Conservation (phyloP, 1,284 basidiomycete species). For the Fistulina hepatica region DNA sequence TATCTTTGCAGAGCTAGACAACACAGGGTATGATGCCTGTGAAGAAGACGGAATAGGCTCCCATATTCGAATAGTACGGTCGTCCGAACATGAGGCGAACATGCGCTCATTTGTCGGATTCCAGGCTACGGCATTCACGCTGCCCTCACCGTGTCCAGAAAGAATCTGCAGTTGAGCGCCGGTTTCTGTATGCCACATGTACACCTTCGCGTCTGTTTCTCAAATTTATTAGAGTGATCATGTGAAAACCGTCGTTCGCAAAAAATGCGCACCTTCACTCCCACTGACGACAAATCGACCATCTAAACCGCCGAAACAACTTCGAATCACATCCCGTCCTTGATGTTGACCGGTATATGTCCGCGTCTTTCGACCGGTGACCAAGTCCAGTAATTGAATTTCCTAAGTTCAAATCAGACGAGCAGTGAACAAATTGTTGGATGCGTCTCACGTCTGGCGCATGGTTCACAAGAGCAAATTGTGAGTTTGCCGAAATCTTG, state of each 20-base stretch:
- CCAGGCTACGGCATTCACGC: slow-evolving; percentile 96
- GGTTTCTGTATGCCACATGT: slow-evolving; percentile 90
- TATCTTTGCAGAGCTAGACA: slow-evolving; percentile 11
- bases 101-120: slow-evolving; percentile 79
- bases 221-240: too few relatives aligned
- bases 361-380: slow-evolving; percentile 55
- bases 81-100: slow-evolving; percentile 92
- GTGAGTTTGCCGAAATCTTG: slow-evolving; percentile 79
- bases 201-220: slow-evolving; percentile 79
- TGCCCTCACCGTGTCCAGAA: slow-evolving; percentile 73
- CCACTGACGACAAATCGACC: slow-evolving; percentile 89
- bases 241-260: too few relatives aligned
- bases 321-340: slow-evolving; percentile 75
- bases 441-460: slow-evolving; percentile 61
- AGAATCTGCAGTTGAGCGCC: slow-evolving; percentile 76
- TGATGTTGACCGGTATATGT: slow-evolving; percentile 80
- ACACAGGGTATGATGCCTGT: too few relatives aligned
- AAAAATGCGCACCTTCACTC: slow-evolving; percentile 73
- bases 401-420: slow-evolving; percentile 43
- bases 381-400: slow-evolving; percentile 79
- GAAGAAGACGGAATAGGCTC: slow-evolving; percentile 42
- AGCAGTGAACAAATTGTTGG: slow-evolving; percentile 7
- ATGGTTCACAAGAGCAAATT: slow-evolving; percentile 80
- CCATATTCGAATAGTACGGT: slow-evolving; percentile 77
- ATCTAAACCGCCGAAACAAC: slow-evolving; percentile 89